Conservation (phyloP, 192 early-diverging fungal genomes). For the Allomyces arbusculus region DNA sequence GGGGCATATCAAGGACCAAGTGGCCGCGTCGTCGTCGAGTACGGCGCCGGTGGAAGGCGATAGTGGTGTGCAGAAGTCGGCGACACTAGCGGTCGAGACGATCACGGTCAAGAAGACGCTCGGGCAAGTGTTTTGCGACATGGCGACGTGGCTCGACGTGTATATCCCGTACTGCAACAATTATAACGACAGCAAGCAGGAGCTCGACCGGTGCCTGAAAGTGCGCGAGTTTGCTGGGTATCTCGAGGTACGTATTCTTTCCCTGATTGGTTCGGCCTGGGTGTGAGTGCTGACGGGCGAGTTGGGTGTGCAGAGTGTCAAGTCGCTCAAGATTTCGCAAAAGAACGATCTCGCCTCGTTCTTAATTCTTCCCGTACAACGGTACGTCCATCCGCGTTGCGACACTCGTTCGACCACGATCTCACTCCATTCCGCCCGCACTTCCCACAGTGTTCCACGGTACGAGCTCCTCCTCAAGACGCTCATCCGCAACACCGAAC, state of each 20-base stretch:
- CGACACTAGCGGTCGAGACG: not conserved
- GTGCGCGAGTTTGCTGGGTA: not conserved
- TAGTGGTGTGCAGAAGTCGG: too few relatives aligned
- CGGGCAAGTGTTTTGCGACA: not conserved
- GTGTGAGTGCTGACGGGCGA: too few relatives aligned
- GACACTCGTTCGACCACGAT: too few relatives aligned
- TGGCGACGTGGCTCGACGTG: constrained; percentile 1
- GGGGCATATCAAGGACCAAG: too few relatives aligned
- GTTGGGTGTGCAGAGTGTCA: not conserved
- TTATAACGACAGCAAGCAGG: not conserved
- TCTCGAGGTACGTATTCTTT: not conserved
- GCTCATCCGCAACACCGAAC: not conserved
- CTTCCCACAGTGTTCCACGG: not conserved
- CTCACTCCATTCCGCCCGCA: too few relatives aligned
- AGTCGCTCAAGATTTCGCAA: not conserved
- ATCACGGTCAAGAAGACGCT: not conserved
- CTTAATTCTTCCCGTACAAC: constrained; percentile 1
- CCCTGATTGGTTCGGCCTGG: too few relatives aligned
- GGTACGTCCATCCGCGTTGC: not conserved
- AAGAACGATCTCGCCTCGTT: constrained; percentile 3
- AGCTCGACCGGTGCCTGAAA: constrained; percentile 1
- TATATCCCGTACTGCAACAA: constrained; percentile 2
- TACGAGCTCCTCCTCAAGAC: constrained; percentile 3
- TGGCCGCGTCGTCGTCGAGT: too few relatives aligned
- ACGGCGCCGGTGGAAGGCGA: too few relatives aligned